Evolutionary conservation across 306 rosid genomes (phyloP).

Genomic region (Pueraria montana): DNA sequence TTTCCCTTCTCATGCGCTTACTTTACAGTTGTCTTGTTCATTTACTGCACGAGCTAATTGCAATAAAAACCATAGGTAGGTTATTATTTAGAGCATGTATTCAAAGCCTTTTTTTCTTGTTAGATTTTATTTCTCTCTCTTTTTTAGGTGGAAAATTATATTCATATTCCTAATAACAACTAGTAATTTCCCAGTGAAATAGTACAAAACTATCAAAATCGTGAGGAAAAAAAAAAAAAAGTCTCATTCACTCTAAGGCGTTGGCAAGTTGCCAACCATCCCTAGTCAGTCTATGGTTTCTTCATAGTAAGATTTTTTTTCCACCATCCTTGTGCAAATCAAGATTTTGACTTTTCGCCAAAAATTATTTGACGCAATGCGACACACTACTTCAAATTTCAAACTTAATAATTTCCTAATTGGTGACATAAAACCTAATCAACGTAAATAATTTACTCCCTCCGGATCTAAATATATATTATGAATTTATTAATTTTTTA

Average conservation of each 20-base stretch:
- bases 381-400: constrained; percentile 7
- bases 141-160: not conserved
- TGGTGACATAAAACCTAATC: constrained; percentile 24
- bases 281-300: not conserved
- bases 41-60: constrained; percentile 32
- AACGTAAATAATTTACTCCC: not conserved
- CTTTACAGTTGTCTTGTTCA: constrained; percentile 28
- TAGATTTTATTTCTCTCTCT: not conserved
- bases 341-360: constrained; percentile 29
- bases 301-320: not conserved
- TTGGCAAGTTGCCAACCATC: not conserved
- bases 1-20: constrained; percentile 5
- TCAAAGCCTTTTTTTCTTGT: not conserved
- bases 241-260: not conserved
- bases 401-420: not conserved
- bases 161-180: not conserved
- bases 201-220: not conserved
- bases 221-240: not conserved
- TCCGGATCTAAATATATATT: too few species aligned
- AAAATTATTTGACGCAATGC: not conserved
- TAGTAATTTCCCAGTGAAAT: not conserved
- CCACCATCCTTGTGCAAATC: constrained; percentile 3
- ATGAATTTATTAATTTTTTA: too few species aligned
- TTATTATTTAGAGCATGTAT: not conserved
- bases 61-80: not conserved